These are phyloP conservation scores for Colletotrichum trifolii DNA, from an alignment of 2,329 filamentous ascomycete species.

Conservation along the genomic window DNA sequence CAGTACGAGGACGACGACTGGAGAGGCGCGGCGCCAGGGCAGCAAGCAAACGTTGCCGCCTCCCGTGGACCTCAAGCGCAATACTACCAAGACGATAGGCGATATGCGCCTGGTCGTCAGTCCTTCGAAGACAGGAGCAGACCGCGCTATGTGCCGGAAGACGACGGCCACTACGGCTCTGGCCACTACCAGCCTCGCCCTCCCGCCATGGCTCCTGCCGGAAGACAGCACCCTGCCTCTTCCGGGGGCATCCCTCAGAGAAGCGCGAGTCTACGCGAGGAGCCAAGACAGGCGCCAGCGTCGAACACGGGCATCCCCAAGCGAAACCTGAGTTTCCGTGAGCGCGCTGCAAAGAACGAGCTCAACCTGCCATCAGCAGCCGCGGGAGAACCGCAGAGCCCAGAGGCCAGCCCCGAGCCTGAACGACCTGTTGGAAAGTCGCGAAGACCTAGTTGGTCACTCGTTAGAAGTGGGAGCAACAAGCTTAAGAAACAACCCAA, in stretches of 20 bases:
- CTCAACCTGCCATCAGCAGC: constrained; percentile 46
- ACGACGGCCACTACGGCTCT: constrained; percentile 42
- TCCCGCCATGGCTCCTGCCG: constrained; percentile 39
- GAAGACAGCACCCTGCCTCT: constrained; percentile 27
- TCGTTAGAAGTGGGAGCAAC: constrained; percentile 64
- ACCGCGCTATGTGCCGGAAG: constrained; percentile 48
- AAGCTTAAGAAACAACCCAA: constrained; percentile 69
- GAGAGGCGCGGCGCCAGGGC: constrained; percentile 31
- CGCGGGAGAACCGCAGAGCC: constrained; percentile 12
- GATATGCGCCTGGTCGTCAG: constrained; percentile 39
- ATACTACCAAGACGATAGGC: constrained; percentile 45
- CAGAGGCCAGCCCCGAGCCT: constrained; percentile 39
- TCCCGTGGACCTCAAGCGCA: constrained; percentile 45
- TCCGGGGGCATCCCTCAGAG: constrained; percentile 28
- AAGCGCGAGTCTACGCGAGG: constrained; percentile 38
- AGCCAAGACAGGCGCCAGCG: constrained; percentile 13
- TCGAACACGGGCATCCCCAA: constrained; percentile 52
- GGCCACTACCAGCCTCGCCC: constrained; percentile 36
- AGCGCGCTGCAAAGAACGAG: constrained; percentile 62
- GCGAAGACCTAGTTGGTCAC: constrained; percentile 44
- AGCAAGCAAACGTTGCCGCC: constrained; percentile 38
- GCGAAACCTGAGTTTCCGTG: constrained; percentile 70
- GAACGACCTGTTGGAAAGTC: constrained; percentile 44
- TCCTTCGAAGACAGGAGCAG: constrained; percentile 39
- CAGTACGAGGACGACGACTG: constrained; percentile 14